A percentile compares a stretch with the other conserved stretches of the same genome.
Conservation (phyloP, 2,329 filamentous ascomycete genomes). For the Aureobasidium sp. region DNA sequence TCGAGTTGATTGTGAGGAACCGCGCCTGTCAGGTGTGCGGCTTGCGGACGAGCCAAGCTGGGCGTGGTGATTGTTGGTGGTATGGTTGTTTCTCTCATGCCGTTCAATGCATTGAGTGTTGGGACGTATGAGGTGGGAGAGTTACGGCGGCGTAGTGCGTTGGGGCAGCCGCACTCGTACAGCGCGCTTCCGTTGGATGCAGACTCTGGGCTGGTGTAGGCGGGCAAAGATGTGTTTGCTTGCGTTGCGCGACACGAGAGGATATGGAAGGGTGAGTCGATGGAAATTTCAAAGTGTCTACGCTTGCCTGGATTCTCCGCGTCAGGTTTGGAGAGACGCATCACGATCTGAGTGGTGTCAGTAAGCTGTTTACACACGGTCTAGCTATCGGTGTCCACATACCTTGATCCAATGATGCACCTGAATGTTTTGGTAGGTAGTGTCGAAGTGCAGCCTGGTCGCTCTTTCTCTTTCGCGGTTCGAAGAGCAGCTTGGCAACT, state of each 20-base stretch:
- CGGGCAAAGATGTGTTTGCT: conserved; percentile 75
- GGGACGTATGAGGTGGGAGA: conserved; percentile 45
- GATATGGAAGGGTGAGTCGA: conserved; percentile 89
- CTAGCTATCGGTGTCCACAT: conserved; percentile 24
- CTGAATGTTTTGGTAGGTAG: conserved; percentile 86
- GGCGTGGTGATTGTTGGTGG: conserved; percentile 29
- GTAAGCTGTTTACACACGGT: background rate
- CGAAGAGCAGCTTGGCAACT: conserved; percentile 78
- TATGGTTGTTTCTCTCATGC: conserved; percentile 21
- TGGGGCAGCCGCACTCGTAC: conserved; percentile 56
- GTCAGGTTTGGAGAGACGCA: conserved; percentile 81
- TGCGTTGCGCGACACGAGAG: conserved; percentile 90
- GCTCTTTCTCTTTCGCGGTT: conserved; percentile 63
- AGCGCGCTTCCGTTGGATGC: conserved; percentile 25
- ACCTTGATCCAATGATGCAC: conserved; percentile 97
- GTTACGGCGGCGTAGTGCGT: conserved; percentile 45
- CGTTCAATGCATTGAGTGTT: conserved; percentile 48
- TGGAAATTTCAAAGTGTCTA: conserved; percentile 90
- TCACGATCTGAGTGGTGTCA: conserved; percentile 58
- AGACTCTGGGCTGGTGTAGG: conserved; percentile 55
- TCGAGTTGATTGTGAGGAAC: conserved; percentile 37
- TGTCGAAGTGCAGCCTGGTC: conserved; percentile 72
- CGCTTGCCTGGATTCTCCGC: conserved; percentile 68
- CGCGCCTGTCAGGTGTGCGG: conserved; percentile 35
- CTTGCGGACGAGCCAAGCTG: conserved; percentile 43